Base-by-base conservation (phyloP, 345 rosid genomes). In the Gossypium herbaceum region DNA sequence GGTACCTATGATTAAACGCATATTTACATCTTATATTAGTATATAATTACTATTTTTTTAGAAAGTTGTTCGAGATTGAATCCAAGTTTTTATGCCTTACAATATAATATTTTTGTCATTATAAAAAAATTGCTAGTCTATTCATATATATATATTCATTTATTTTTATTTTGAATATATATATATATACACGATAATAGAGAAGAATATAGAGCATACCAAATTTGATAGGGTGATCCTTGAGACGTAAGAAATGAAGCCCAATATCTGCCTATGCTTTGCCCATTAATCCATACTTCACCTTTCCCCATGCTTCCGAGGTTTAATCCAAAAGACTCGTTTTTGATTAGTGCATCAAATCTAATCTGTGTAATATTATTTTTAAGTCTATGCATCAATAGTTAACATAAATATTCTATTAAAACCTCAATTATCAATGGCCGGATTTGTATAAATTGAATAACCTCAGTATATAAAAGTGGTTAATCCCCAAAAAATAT, bases 171-270 rank as follows among this genome's bases (percentile, higher is more conserved):
- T 24, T 24, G 2, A 24, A 1, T 24, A 24, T 24, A 24, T 24
- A 24, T 24, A 24, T 24, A 24, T 24, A 24, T 24, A 29, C 39
- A 29, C 1, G 4, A 5, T 8, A 58, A 22, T 2, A 15, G 22
- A 34, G n/a, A 12, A 20, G 11, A 22, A 20, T 6, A 19, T 12
- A 13, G 2, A 47, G 12, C 74, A 20, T 74, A 91, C 93, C 98
- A 85, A 72, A 69, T 81, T 80, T 93, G 94, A 69, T 94, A 90
- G 79, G 98, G 90, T 50, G 7, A 68, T 24, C 94, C 93, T 11
- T 77, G 72, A 24, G 77, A 34, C 7, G 90, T 86, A 77, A 24
- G 91, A 64, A 85, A 86, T 27, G 94, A 90, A 59, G 84, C 81
- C 92, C 92, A 86, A 74, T 85, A 82, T 60, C 91, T 81, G 24